Base-by-base conservation (phyloP, 225 moss, liverwort and hornwort species). In the Pseudisothecium myosuroides region DNA sequence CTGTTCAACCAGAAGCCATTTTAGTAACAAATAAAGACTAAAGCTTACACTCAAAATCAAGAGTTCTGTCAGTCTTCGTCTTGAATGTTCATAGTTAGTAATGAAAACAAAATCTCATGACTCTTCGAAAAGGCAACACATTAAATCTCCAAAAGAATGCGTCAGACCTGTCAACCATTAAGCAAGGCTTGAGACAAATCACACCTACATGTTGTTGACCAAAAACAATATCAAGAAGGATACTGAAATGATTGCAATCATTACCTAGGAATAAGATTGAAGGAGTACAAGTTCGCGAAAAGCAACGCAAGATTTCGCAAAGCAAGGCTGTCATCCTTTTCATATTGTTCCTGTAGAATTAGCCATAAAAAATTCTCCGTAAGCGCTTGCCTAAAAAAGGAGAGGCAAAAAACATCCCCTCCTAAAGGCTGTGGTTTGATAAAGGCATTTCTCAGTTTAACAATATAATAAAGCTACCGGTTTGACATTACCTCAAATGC, bases 221-320 rank as follows among this genome's bases (percentile, higher is more conserved):
- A 15, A 81, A 39, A 82, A 39, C 15, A 72, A 79, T 61, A n/a
- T 7, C 66, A 39, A 79, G 32, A 80, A 89, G 26, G 74, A 82
- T 11, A 61, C 85, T 31, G 76, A 85, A 83, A 60, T 43, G 74
- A 29, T 77, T 37, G 72, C 29, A 22, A 82, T 29, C 52, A 86
- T 87, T 76, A 99, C 99, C 96, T 97, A 21, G 97, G 87, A 74
- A 99, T 88, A 73, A 99, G 92, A 83, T 92, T 92, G 80, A 99
- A 99, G 56, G 91, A 93, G 90, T 95, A 97, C 37, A 97, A 84
- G 85, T 97, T 93, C 9, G 99, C 96, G 76, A 99, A 94, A 17
- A 99, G 95, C 90, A 97, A 91, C 27, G 96, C 89, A 59, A 99
- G 92, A 90, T 99, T 99, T 89, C 97, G 94, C 82, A 96, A 81